Evolutionary conservation across 495 filamentous ascomycete genomes (phyloP).

Genomic region (Podospora tetraspora): DNA sequence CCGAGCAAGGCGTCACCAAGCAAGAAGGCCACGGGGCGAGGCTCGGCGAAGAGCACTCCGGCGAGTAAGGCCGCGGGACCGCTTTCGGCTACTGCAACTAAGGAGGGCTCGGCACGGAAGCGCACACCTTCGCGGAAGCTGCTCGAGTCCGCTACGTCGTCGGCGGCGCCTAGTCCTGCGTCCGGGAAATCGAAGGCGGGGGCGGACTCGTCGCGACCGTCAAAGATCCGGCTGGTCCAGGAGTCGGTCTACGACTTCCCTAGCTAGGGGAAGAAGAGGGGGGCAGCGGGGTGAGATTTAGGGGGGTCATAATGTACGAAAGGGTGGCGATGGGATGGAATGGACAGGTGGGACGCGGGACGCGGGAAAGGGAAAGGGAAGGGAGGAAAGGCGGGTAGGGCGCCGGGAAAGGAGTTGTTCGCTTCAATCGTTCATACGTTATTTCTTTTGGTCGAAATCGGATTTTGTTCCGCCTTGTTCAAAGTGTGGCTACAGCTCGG

Average conservation of each 20-base stretch:
- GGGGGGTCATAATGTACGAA: neutral
- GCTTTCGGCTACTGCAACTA: neutral
- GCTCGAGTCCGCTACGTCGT: conserved; percentile 4
- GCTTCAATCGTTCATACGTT: neutral
- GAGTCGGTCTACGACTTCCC: neutral
- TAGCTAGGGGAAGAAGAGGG: neutral
- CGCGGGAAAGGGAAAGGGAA: neutral
- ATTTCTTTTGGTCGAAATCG: neutral
- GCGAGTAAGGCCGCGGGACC: neutral
- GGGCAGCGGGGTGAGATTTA: neutral
- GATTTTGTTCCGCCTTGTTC: neutral
- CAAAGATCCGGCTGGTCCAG: conserved; percentile 6
- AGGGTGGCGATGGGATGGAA: neutral
- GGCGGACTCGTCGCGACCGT: neutral
- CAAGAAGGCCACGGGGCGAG: conserved; percentile 12
- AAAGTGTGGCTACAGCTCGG: neutral
- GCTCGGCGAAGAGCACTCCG: conserved; percentile 10
- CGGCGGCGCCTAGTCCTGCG: neutral
- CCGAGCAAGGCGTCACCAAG: conserved; percentile 6
- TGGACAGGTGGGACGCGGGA: neutral
- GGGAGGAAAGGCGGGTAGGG: neutral
- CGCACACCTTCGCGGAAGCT: conserved; percentile 18
- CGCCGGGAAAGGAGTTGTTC: neutral
- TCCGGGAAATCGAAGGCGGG: conserved; percentile 1
- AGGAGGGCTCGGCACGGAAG: conserved; percentile 11